phyloP scores from a whole-genome alignment of 2,329 filamentous ascomycete genomes.

The Trichocomaceae sp. region DNA sequence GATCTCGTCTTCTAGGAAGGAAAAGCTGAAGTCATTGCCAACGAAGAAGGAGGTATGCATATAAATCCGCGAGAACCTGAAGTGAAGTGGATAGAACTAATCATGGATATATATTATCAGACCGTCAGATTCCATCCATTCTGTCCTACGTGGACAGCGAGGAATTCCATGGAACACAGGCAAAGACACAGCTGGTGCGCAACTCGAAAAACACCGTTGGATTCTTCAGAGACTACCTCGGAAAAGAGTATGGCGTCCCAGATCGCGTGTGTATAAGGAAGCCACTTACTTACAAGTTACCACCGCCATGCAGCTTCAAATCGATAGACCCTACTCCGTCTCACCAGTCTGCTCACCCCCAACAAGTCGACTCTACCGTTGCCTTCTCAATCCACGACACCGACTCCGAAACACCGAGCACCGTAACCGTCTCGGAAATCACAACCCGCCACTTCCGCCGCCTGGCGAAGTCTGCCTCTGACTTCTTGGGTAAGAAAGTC shows the following conservation, averaged over 20 bases:
- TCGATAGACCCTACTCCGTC: constrained; percentile 93
- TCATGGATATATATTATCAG: constrained; percentile 40
- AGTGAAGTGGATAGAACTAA: not conserved
- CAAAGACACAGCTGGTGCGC: constrained; percentile 85
- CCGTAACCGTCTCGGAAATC: constrained; percentile 70
- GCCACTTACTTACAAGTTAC: too few species aligned
- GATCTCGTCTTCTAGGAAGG: constrained; percentile 55
- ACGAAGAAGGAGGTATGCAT: constrained; percentile 84
- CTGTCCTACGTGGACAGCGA: constrained; percentile 93
- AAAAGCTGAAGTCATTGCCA: constrained; percentile 95
- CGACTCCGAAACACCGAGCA: constrained; percentile 57
- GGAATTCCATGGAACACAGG: constrained; percentile 93
- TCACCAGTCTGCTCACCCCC: constrained; percentile 86
- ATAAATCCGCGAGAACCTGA: not conserved
- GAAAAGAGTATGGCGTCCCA: constrained; percentile 73
- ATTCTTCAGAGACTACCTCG: constrained; percentile 93
- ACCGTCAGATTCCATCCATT: constrained; percentile 92
- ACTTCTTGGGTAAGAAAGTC: constrained; percentile 87
- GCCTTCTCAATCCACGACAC: constrained; percentile 81
- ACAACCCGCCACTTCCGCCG: constrained; percentile 78
- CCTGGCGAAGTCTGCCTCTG: constrained; percentile 73
- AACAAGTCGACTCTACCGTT: constrained; percentile 64
- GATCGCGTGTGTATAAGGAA: too few species aligned
- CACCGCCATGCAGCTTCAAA: constrained; percentile 57
- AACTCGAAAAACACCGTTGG: constrained; percentile 90